Percentiles rank a stretch among this genome's conserved stretches.
These are phyloP conservation scores for Kodamaea kakaduensis DNA, from an alignment of 805 yeast species.

Conservation along the genomic window DNA sequence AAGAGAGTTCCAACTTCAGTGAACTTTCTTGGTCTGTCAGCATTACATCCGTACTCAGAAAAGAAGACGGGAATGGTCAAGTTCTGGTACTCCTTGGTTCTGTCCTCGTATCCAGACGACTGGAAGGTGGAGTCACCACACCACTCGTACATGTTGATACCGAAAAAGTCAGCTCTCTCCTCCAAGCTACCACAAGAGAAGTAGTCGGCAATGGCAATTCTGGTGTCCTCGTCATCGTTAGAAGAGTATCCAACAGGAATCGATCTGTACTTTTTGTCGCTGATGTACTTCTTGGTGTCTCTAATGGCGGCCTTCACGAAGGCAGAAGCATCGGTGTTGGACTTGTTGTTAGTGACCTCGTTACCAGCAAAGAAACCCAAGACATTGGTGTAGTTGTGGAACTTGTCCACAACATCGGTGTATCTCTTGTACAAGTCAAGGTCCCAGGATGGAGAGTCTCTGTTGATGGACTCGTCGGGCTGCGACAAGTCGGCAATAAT, in stretches of 20 bases:
- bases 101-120: slow-evolving; percentile 62
- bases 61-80: slow-evolving; percentile 78
- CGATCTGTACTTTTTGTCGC: slow-evolving; percentile 56
- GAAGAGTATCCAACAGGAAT: slow-evolving; percentile 96
- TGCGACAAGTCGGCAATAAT: slow-evolving; percentile 49
- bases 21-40: slow-evolving; percentile 68
- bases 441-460: slow-evolving; percentile 79
- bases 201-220: slow-evolving; percentile 76
- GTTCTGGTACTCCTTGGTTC: slow-evolving; percentile 70
- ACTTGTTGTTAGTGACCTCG: slow-evolving; percentile 82
- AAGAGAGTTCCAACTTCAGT: slow-evolving; percentile 69
- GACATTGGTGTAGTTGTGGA: slow-evolving; percentile 73
- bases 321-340: slow-evolving; percentile 87
- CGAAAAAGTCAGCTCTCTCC: slow-evolving; percentile 73
- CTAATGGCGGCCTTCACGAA: slow-evolving; percentile 95
- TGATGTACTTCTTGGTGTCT: slow-evolving; percentile 77
- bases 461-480: slow-evolving; percentile 72
- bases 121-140: slow-evolving; percentile 63
- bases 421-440: slow-evolving; percentile 69
- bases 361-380: slow-evolving; percentile 97
- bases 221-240: slow-evolving; percentile 79
- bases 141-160: slow-evolving; percentile 88
- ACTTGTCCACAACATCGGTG: slow-evolving; percentile 73
- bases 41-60: slow-evolving; percentile 87
- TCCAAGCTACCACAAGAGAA: slow-evolving; percentile 73